Percentiles rank a stretch among this genome's conserved stretches.
phyloP scores from a whole-genome alignment of 768 basidiomycete species.

The Clavaria fumosa region DNA sequence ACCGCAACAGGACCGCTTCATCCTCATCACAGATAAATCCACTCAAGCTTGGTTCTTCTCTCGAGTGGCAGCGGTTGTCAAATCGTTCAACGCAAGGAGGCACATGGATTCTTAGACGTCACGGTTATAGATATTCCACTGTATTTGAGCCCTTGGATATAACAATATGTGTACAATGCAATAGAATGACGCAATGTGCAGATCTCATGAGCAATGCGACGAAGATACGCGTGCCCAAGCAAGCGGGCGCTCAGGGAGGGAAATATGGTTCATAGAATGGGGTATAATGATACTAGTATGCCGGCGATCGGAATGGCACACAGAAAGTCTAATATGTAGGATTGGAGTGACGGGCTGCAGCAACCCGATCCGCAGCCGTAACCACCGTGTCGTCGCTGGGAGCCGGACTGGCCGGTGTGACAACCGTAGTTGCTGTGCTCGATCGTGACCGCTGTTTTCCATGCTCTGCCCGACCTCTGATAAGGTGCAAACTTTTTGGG shows the following conservation, averaged over 20 bases:
- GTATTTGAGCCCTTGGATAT: too few relatives aligned
- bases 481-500: constrained; percentile 15
- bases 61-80: constrained; percentile 62
- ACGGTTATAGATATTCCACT: too few relatives aligned
- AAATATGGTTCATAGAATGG: too few relatives aligned
- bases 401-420: constrained; percentile 21
- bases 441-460: constrained; percentile 36
- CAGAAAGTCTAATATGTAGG: too few relatives aligned
- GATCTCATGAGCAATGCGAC: too few relatives aligned
- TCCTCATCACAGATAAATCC: constrained; percentile 58
- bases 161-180: constrained; percentile 4
- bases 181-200: too few relatives aligned
- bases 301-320: too few relatives aligned
- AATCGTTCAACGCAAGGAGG: constrained; percentile 55
- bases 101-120: constrained; percentile 41
- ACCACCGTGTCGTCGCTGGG: constrained; percentile 26
- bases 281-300: too few relatives aligned
- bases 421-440: constrained; percentile 10
- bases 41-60: constrained; percentile 73
- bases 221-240: too few relatives aligned
- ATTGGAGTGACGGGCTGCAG: background rate
- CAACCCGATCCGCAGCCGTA: too few relatives aligned
- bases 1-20: constrained; percentile 59
- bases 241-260: too few relatives aligned
- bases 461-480: constrained; percentile 33